phyloP scores from a whole-genome alignment of 2,329 filamentous ascomycete genomes.

The Penicillium verrucosum region DNA sequence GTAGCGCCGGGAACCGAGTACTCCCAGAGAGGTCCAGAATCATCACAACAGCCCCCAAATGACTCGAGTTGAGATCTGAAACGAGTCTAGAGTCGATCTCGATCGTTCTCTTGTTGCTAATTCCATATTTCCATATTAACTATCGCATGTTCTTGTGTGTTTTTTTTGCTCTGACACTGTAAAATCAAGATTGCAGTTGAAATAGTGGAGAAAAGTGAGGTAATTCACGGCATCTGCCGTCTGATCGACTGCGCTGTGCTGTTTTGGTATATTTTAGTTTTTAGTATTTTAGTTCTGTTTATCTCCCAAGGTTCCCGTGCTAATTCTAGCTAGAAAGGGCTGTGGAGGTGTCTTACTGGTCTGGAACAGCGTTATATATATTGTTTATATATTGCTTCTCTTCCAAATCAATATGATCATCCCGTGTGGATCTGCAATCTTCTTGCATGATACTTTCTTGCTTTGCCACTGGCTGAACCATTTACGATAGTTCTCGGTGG shows the following conservation, averaged over 20 bases:
- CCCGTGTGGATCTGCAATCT: conserved; percentile 3
- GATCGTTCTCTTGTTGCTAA: neutral
- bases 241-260: conserved; percentile 8
- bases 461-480: neutral
- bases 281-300: neutral
- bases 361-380: neutral
- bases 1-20: neutral
- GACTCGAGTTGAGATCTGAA: neutral
- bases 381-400: neutral
- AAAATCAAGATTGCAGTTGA: conserved; percentile 21
- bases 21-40: neutral
- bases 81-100: neutral
- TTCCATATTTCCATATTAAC: neutral
- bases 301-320: neutral
- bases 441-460: neutral
- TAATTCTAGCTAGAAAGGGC: neutral
- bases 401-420: neutral
- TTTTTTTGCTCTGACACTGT: too few relatives aligned
- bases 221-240: conserved; percentile 24
- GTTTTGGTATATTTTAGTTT: neutral
- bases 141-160: neutral
- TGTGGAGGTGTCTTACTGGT: neutral
- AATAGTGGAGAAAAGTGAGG: conserved; percentile 16
- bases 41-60: neutral
- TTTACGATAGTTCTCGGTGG: neutral